phyloP scores from a whole-genome alignment of 768 basidiomycete species.

The Lactarius sp. region DNA sequence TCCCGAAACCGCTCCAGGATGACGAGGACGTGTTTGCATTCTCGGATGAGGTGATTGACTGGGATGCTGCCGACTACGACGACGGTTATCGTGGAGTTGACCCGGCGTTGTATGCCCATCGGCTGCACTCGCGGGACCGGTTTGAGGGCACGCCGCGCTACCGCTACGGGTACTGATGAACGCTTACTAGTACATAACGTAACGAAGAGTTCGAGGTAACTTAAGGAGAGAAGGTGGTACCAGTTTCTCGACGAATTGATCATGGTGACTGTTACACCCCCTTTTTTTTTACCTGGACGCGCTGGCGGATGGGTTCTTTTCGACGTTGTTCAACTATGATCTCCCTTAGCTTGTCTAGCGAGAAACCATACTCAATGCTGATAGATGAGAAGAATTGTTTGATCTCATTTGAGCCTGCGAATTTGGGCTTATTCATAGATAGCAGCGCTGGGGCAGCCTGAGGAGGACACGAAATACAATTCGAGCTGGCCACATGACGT shows the following conservation, averaged over 20 bases:
- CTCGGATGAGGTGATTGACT: neutral
- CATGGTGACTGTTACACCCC: neutral
- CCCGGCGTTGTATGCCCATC: neutral
- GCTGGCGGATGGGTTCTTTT: neutral
- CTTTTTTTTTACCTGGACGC: neutral
- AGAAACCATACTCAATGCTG: neutral
- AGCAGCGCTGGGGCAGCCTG: too few species aligned
- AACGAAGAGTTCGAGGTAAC: neutral
- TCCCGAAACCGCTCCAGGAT: neutral
- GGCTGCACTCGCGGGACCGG: neutral
- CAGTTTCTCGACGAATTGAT: neutral
- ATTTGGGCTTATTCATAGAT: too few species aligned
- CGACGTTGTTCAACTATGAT: neutral
- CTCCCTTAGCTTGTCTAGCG: neutral
- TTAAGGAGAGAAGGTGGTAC: neutral
- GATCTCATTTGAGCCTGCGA: neutral
- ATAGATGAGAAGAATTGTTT: neutral
- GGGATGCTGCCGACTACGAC: neutral
- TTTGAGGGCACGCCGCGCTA: neutral
- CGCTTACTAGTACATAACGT: neutral
- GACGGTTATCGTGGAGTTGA: conserved; percentile 12
- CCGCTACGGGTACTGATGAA: neutral
- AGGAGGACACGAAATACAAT: too few species aligned
- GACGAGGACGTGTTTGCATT: neutral
- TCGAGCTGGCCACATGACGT: too few species aligned